Evolutionary conservation across 2,329 filamentous ascomycete genomes (phyloP).

Genomic region (Emergomyces orientalis): DNA sequence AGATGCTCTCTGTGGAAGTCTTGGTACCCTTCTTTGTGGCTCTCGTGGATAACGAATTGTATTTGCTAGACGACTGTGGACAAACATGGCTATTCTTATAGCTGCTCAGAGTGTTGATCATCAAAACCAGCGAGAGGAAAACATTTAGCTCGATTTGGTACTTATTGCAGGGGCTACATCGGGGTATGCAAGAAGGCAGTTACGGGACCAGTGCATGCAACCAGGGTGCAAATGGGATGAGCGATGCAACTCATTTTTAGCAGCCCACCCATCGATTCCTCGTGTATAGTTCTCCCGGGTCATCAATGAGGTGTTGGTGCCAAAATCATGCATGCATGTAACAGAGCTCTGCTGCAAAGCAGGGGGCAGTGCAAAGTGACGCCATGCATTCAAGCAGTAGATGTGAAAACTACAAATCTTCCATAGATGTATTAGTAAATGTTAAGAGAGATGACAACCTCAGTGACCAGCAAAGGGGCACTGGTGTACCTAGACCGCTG

Average conservation of each 20-base stretch:
- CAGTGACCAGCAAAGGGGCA: too few relatives aligned
- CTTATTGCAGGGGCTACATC: too few relatives aligned
- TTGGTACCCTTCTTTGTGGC: neutral
- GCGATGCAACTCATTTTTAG: neutral
- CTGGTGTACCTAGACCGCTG: too few relatives aligned
- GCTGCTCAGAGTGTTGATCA: neutral
- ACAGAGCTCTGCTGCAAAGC: too few relatives aligned
- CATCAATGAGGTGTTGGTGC: neutral
- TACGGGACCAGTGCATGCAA: neutral
- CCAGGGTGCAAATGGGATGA: neutral
- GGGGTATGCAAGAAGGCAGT: neutral
- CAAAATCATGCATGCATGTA: neutral
- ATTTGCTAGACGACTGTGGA: neutral
- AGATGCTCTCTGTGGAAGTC: neutral
- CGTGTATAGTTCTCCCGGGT: neutral
- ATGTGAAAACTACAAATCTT: too few relatives aligned
- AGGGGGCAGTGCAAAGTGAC: too few relatives aligned
- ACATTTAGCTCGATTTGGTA: too few relatives aligned
- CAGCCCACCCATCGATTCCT: neutral
- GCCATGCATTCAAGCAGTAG: too few relatives aligned
- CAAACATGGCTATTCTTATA: neutral
- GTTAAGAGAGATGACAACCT: too few relatives aligned
- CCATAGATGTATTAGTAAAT: too few relatives aligned
- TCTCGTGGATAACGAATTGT: neutral
- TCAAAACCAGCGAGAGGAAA: neutral